These are phyloP conservation scores for Ceratocystiopsis sp. DNA, from an alignment of 2,329 filamentous ascomycete species.

Conservation along the genomic window DNA sequence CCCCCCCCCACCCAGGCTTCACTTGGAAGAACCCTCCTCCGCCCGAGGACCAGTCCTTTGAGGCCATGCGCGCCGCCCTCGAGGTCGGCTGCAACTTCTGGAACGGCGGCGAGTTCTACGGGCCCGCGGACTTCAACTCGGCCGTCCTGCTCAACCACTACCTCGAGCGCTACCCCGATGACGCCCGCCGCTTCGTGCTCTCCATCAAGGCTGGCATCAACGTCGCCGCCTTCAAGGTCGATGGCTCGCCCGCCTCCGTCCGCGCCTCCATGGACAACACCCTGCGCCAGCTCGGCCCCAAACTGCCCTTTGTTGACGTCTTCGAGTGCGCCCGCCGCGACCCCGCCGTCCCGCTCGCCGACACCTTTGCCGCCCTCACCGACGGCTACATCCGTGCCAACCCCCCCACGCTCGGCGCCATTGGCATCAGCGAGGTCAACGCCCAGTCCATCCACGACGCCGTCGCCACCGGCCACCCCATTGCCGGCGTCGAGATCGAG, in stretches of 20 bases:
- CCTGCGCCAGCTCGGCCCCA: constrained; percentile 30
- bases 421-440: constrained; percentile 32
- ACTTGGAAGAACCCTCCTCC: constrained; percentile 24
- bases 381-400: constrained; percentile 27
- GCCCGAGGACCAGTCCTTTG: constrained; percentile 31
- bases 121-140: constrained; percentile 36
- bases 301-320: constrained; percentile 28
- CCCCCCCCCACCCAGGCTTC: constrained; percentile 16
- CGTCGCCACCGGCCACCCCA: constrained; percentile 24
- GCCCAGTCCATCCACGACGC: constrained; percentile 32
- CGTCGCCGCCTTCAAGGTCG: constrained; percentile 17
- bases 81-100: constrained; percentile 28
- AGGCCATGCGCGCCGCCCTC: constrained; percentile 36
- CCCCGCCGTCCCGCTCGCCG: constrained; percentile 25
- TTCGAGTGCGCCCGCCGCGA: constrained; percentile 43
- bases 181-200: constrained; percentile 42
- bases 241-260: constrained; percentile 36
- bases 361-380: constrained; percentile 25
- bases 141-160: constrained; percentile 42
- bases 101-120: constrained; percentile 52
- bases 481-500: constrained; percentile 36
- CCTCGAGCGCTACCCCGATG: constrained; percentile 45
- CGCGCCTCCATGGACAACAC: constrained; percentile 41
- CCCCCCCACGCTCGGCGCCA: constrained; percentile 3
- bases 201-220: constrained; percentile 39